Percentiles rank a stretch among this genome's conserved stretches.
These are phyloP conservation scores for Neurospora discreta DNA, from an alignment of 495 filamentous ascomycete species.

Conservation along the genomic window DNA sequence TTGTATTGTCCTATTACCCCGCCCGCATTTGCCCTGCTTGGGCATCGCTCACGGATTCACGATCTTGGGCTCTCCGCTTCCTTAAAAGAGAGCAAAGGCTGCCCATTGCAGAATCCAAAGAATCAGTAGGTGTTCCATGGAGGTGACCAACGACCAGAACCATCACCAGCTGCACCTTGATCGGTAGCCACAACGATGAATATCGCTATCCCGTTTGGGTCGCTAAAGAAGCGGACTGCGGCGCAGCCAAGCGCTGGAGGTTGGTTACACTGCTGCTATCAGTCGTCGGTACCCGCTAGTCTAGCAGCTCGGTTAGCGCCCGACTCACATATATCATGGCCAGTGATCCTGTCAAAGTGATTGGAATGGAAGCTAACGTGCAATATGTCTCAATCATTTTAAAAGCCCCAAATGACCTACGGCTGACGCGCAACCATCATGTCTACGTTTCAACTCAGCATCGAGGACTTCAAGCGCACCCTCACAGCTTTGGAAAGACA, in stretches of 20 bases:
- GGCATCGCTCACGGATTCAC: neutral
- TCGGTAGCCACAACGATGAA: neutral
- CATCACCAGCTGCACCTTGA: neutral
- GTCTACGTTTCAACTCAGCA: neutral
- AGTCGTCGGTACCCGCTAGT: neutral
- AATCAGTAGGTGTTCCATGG: neutral
- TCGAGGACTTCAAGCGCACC: neutral
- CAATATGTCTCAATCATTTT: neutral
- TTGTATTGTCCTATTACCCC: neutral
- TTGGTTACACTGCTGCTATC: neutral
- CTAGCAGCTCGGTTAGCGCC: neutral
- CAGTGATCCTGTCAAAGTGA: neutral
- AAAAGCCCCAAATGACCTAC: too few species aligned
- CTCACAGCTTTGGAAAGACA: neutral
- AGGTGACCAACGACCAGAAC: neutral
- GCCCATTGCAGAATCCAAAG: neutral
- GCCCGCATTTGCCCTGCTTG: neutral
- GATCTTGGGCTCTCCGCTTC: neutral
- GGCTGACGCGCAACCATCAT: neutral
- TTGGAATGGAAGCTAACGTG: neutral
- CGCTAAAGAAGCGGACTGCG: neutral
- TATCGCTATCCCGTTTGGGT: neutral
- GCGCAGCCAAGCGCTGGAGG: neutral
- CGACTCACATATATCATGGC: neutral
- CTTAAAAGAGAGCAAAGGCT: neutral